Conservation (phyloP, 805 yeast species). For the Suhomyces tanzawaensis region DNA sequence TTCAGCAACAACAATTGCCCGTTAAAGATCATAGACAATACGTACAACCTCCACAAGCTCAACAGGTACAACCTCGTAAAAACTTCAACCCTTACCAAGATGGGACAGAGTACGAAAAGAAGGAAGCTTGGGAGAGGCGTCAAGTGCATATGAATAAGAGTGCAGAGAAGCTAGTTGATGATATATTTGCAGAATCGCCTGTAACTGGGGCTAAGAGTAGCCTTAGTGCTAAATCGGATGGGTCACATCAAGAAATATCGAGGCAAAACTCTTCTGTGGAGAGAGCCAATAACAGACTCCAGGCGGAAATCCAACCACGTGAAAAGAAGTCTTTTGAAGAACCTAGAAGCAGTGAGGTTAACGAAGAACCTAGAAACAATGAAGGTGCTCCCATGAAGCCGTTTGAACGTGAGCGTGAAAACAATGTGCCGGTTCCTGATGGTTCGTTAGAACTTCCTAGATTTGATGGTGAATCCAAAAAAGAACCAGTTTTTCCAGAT, state of each 20-base stretch:
- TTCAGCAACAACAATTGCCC: not conserved
- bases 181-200: slow-evolving; percentile 31
- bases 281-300: slow-evolving; percentile 1
- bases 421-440: too few relatives aligned
- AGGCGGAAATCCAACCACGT: not conserved
- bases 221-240: slow-evolving; percentile 19
- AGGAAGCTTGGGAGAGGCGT: slow-evolving; percentile 39
- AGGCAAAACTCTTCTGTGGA: not conserved
- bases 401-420: too few relatives aligned
- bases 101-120: slow-evolving; percentile 21
- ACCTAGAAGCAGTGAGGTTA: not conserved
- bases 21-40: not conserved
- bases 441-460: too few relatives aligned
- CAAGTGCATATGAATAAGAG: slow-evolving; percentile 23
- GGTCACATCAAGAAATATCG: slow-evolving; percentile 7
- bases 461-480: too few relatives aligned
- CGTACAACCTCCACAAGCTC: not conserved
- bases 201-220: slow-evolving; percentile 13
- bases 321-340: slow-evolving; percentile 1
- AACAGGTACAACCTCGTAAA: not conserved
- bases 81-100: slow-evolving; percentile 2
- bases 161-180: slow-evolving; percentile 39
- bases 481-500: too few relatives aligned
- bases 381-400: not conserved
- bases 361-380: not conserved